phyloP scores from a whole-genome alignment of 2,329 filamentous ascomycete species.

The Esteya vermicola region DNA sequence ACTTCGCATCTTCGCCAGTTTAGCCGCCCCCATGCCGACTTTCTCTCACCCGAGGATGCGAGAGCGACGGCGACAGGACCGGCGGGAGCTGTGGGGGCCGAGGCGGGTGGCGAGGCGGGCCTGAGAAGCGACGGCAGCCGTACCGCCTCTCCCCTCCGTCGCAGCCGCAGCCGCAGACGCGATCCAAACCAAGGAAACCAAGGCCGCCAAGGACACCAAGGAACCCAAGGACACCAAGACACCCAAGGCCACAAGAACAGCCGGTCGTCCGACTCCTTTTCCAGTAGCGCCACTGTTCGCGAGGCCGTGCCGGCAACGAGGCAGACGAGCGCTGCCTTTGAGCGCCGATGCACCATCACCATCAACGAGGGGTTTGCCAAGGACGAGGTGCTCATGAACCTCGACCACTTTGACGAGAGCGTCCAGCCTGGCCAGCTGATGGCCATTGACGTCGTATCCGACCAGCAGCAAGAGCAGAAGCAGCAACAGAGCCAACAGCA shows the following conservation, averaged over 20 bases:
- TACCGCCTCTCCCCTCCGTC: no score
- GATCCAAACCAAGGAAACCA: no score
- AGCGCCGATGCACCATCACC: constrained; percentile 37
- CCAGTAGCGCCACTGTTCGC: constrained; percentile 34
- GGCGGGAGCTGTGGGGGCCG: no score
- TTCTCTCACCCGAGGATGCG: not conserved
- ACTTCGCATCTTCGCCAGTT: constrained; percentile 38
- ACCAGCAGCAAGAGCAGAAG: constrained; percentile 18
- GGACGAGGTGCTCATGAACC: constrained; percentile 69
- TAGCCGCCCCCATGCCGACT: constrained; percentile 31
- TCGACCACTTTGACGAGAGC: constrained; percentile 50
- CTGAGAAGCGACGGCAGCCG: not conserved
- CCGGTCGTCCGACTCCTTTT: constrained; percentile 31
- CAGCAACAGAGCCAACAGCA: constrained; percentile 4
- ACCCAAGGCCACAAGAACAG: no score
- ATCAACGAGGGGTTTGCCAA: constrained; percentile 62
- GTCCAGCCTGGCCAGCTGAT: constrained; percentile 56
- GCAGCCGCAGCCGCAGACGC: not conserved
- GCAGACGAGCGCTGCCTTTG: constrained; percentile 16
- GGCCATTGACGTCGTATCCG: constrained; percentile 48
- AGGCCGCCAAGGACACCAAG: no score
- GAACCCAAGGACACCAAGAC: no score
- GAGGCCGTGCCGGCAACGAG: constrained; percentile 10
- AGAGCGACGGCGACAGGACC: no score
- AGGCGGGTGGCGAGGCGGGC: no score